Evolutionary conservation across 1,284 basidiomycete genomes (phyloP), one percentile per base, ranked within the genome.

Genomic region (Stygiomarasmius scandens): DNA sequence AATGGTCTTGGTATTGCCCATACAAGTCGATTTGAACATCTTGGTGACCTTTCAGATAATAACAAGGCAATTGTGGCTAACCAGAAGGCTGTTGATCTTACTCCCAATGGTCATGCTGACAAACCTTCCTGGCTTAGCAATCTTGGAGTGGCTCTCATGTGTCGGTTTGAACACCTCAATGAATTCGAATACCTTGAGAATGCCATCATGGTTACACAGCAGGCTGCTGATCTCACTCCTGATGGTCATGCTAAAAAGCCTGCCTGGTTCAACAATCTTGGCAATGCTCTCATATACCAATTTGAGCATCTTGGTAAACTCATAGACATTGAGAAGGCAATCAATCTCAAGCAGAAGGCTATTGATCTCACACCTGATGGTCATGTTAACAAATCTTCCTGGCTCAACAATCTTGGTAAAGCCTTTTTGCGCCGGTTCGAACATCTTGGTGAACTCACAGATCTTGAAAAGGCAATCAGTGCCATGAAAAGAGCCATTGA

Each of bases 401-500:
- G 19, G 19, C 36, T 52, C 5, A 41, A 19, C 20, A 20, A 38
- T 20, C 49, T 52, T 22, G 49, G 32, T 11, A 23, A 11, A 12
- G 19, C 36, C 24, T 19, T 51, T 24, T n/a, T 22, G 10, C 6
- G 20, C n/a, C 49, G 36, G 22, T 51, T 51, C 22, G 19, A 51
- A 12, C 9, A 12, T 16, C 36, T 41, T 20, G 34, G 49, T 3
- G 22, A 51, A 14, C 16, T 41, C 20, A 11, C 14, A 11, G 49
- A 51, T 36, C 20, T 54, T 11, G 41, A 27, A 16, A 27, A 47
- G n/a, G 62, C 63, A 23, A 63, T 66, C 23, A 34, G 12, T 8
- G 44, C 57, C 10, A 54, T 55, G n/a, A 47, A 52, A 9, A 14
- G 56, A 10, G 64, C 63, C n/a, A 45, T 66, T 22, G 43, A 51